A percentile compares a stretch with the other conserved stretches of the same genome.
Conservation (phyloP, 495 filamentous ascomycete genomes). For the Podospora pseudopauciseta region DNA sequence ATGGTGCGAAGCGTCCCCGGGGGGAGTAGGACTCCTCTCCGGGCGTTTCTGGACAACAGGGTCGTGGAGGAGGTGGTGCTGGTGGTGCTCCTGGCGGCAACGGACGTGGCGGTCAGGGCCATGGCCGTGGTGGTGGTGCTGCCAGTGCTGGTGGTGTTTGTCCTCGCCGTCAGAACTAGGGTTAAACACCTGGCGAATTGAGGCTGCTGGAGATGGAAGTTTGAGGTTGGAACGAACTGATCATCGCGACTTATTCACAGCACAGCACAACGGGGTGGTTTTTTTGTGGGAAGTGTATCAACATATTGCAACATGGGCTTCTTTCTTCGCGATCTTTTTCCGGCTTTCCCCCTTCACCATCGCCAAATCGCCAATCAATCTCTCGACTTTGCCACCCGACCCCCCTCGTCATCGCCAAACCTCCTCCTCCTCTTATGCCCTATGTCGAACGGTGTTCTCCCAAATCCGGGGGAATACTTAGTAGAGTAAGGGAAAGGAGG, state of each 20-base stretch:
- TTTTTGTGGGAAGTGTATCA: background rate
- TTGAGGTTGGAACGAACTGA: background rate
- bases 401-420: background rate
- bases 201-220: background rate
- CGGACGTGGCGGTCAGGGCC: background rate
- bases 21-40: conserved; percentile 31
- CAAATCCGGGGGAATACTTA: background rate
- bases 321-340: background rate
- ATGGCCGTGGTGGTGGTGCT: background rate
- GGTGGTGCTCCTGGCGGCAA: background rate
- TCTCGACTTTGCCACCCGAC: background rate
- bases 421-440: background rate
- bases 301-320: background rate
- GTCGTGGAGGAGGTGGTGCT: background rate
- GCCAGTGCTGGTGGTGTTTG: background rate
- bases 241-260: too few species aligned
- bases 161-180: background rate
- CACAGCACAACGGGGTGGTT: background rate
- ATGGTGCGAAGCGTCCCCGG: conserved; percentile 75
- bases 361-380: background rate
- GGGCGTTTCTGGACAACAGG: background rate
- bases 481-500: background rate
- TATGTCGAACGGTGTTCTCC: background rate
- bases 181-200: background rate
- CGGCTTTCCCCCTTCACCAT: background rate